phyloP scores from a whole-genome alignment of 768 basidiomycete genomes.

The Solioccasus polychromus region DNA sequence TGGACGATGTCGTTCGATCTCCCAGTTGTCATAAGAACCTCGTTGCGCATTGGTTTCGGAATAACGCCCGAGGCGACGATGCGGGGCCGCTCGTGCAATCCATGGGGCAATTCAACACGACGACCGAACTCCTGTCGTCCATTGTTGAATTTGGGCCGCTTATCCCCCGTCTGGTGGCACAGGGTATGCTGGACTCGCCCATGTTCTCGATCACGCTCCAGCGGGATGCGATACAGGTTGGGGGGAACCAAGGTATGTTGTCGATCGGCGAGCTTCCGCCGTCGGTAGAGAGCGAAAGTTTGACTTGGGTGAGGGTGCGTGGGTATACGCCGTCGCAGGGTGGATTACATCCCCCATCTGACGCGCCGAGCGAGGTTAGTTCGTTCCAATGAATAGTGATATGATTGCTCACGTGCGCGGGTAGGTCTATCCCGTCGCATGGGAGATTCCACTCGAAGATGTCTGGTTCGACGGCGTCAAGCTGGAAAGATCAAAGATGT shows the following conservation, averaged over 20 bases:
- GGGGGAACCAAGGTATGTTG: slow-evolving; percentile 63
- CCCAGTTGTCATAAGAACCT: slow-evolving; percentile 11
- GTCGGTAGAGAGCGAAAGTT: slow-evolving; percentile 41
- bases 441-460: slow-evolving; percentile 72
- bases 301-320: slow-evolving; percentile 69
- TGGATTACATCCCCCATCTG: slow-evolving; percentile 52
- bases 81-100: slow-evolving; percentile 5
- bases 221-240: slow-evolving; percentile 64
- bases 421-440: slow-evolving; percentile 60
- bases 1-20: slow-evolving; percentile 1
- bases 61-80: slow-evolving; percentile 1
- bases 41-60: slow-evolving; percentile 20
- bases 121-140: slow-evolving; percentile 37
- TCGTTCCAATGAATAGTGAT: neutral
- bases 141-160: slow-evolving; percentile 44
- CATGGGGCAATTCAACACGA: slow-evolving; percentile 8
- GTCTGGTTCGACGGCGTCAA: slow-evolving; percentile 66
- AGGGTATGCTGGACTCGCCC: slow-evolving; percentile 36
- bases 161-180: slow-evolving; percentile 44
- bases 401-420: slow-evolving; percentile 3
- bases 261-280: slow-evolving; percentile 65
- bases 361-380: slow-evolving; percentile 60
- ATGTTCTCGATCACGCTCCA: slow-evolving; percentile 63
- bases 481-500: slow-evolving; percentile 54
- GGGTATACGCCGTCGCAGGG: slow-evolving; percentile 49